Percentiles rank a stretch among this genome's conserved stretches.
Conservation (phyloP, 768 basidiomycete genomes). For the Tylopilus vinaceipallidus region DNA sequence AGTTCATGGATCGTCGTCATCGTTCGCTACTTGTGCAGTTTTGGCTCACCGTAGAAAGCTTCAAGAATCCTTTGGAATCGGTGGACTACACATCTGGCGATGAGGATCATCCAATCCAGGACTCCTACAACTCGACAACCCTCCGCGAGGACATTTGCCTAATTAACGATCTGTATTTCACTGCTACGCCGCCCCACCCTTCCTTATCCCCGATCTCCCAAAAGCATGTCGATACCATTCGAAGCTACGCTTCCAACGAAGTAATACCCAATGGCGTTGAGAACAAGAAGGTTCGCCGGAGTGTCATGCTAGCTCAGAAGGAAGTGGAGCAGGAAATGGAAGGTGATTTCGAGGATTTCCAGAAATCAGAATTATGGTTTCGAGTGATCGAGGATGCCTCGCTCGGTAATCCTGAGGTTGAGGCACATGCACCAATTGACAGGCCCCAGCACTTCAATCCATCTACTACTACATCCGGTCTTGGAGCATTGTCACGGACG, state of each 20-base stretch:
- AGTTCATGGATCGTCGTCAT: slow-evolving; percentile 92
- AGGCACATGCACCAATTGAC: neutral
- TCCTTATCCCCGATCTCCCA: slow-evolving; percentile 62
- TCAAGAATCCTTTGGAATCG: slow-evolving; percentile 93
- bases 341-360: slow-evolving; percentile 88
- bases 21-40: slow-evolving; percentile 90
- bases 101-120: slow-evolving; percentile 61
- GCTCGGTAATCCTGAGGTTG: slow-evolving; percentile 17
- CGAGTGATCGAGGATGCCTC: slow-evolving; percentile 77
- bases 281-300: slow-evolving; percentile 62
- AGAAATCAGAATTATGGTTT: slow-evolving; percentile 88
- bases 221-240: slow-evolving; percentile 70
- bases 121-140: slow-evolving; percentile 54
- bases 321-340: slow-evolving; percentile 90
- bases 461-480: slow-evolving; percentile 4
- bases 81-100: slow-evolving; percentile 62
- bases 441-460: slow-evolving; percentile 9
- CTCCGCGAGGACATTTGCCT: slow-evolving; percentile 85
- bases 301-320: slow-evolving; percentile 80
- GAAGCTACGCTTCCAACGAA: slow-evolving; percentile 56
- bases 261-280: slow-evolving; percentile 38
- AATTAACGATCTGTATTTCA: slow-evolving; percentile 88
- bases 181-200: slow-evolving; percentile 52
- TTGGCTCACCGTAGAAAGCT: slow-evolving; percentile 96
- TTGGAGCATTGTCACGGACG: slow-evolving; percentile 5